phyloP scores from a whole-genome alignment of 495 filamentous ascomycete species.

The Collariella sp. region DNA sequence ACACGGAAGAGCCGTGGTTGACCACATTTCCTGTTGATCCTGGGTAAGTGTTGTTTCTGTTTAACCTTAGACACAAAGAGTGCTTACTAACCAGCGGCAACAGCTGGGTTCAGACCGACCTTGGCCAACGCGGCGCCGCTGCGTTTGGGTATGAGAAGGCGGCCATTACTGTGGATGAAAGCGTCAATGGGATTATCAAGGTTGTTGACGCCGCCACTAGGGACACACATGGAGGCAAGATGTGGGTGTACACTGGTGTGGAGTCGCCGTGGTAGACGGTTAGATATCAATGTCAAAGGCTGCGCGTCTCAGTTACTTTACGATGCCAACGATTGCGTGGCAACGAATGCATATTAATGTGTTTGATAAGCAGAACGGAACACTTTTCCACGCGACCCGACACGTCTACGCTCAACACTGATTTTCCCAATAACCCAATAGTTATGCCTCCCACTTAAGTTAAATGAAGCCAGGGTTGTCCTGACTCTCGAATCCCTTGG shows the following conservation, averaged over 20 bases:
- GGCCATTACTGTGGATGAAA: conserved; percentile 24
- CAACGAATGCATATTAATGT: no score
- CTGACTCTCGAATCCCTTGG: no score
- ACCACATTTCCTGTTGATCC: conserved; percentile 29
- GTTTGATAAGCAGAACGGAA: no score
- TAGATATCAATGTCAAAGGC: no score
- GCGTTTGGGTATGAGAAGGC: conserved; percentile 31
- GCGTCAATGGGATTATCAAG: conserved; percentile 29
- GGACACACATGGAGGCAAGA: conserved; percentile 35
- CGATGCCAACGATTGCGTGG: no score
- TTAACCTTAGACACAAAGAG: background rate
- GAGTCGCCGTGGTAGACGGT: background rate
- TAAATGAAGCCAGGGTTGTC: no score
- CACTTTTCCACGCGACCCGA: no score
- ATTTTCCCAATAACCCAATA: no score
- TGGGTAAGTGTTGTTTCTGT: background rate
- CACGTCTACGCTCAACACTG: no score
- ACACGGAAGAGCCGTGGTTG: conserved; percentile 31
- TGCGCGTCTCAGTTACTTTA: no score
- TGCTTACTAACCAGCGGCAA: conserved; percentile 12
- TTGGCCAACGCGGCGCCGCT: conserved; percentile 37
- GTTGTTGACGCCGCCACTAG: conserved; percentile 31
- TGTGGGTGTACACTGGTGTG: conserved; percentile 11
- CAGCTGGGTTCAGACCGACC: conserved; percentile 32
- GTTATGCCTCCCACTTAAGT: no score